phyloP scores from a whole-genome alignment of 148 eudicot genomes.

The Beta vulgaris region DNA sequence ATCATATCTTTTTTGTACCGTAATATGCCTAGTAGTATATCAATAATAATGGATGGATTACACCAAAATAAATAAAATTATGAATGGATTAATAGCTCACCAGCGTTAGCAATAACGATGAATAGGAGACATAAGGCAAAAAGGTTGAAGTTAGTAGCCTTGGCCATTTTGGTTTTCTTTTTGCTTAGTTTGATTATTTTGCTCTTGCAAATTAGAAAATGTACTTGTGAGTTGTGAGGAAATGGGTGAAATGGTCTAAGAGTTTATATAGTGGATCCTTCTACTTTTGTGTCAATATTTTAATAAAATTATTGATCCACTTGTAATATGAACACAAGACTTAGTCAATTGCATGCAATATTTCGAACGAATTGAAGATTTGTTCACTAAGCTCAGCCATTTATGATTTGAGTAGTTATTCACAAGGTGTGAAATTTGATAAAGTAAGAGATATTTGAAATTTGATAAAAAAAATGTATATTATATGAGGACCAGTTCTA shows the following conservation, averaged over 20 bases:
- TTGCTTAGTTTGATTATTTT: too few species aligned
- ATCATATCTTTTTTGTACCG: too few species aligned
- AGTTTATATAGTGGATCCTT: background rate
- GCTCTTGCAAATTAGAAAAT: background rate
- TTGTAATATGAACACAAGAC: background rate
- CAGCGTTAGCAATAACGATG: background rate
- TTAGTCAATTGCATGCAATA: background rate
- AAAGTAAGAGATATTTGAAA: too few species aligned
- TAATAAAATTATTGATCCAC: background rate
- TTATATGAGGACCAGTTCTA: too few species aligned
- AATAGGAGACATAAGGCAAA: conserved; percentile 3
- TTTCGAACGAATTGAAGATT: background rate
- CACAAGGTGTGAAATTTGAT: too few species aligned
- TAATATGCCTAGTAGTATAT: too few species aligned
- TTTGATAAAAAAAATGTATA: too few species aligned
- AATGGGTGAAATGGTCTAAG: background rate
- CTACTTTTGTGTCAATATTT: background rate
- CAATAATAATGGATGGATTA: too few species aligned
- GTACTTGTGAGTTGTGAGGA: background rate
- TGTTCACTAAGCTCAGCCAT: too few species aligned
- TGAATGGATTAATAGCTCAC: background rate
- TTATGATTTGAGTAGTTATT: too few species aligned
- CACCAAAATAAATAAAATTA: background rate
- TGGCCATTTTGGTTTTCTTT: conserved; percentile 1
- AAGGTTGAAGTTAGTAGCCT: background rate